phyloP scores from a whole-genome alignment of 257 asterid genomes.

The Fraxinus cuspidata region DNA sequence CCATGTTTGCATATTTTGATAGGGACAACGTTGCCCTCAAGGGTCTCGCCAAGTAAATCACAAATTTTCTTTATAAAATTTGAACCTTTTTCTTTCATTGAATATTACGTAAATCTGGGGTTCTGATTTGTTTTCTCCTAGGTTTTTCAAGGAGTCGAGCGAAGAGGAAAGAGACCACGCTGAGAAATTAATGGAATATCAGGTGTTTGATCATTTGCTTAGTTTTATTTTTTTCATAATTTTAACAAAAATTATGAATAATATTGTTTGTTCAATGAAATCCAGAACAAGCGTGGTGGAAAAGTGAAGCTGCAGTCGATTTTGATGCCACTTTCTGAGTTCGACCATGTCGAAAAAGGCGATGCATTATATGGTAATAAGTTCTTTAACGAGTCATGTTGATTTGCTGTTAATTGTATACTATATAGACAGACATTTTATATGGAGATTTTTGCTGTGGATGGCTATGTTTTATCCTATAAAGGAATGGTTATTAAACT shows the following conservation, averaged over 20 bases:
- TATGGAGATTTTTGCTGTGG: constrained; percentile 7
- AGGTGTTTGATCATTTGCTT: constrained; percentile 44
- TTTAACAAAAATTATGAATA: neutral
- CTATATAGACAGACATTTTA: constrained; percentile 17
- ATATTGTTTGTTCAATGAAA: neutral
- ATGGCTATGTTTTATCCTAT: constrained; percentile 25
- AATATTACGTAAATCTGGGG: neutral
- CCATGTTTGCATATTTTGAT: constrained; percentile 79
- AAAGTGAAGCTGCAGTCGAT: constrained; percentile 71
- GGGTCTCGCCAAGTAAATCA: constrained; percentile 74
- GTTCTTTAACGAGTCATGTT: neutral
- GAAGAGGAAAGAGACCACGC: constrained; percentile 76
- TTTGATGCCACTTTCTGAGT: constrained; percentile 71
- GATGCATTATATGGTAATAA: constrained; percentile 74
- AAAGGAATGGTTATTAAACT: constrained; percentile 28
- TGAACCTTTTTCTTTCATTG: neutral
- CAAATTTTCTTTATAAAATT: neutral
- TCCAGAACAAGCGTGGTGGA: constrained; percentile 73
- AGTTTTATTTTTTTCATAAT: neutral
- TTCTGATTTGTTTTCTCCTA: constrained; percentile 15
- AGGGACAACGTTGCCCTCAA: constrained; percentile 83
- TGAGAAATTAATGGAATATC: constrained; percentile 77
- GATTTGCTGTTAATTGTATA: neutral
- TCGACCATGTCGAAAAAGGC: constrained; percentile 74
- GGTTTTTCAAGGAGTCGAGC: constrained; percentile 86